Evolutionary conservation across 495 filamentous ascomycete species (phyloP).

Genomic region (Corynascus novoguineensis): DNA sequence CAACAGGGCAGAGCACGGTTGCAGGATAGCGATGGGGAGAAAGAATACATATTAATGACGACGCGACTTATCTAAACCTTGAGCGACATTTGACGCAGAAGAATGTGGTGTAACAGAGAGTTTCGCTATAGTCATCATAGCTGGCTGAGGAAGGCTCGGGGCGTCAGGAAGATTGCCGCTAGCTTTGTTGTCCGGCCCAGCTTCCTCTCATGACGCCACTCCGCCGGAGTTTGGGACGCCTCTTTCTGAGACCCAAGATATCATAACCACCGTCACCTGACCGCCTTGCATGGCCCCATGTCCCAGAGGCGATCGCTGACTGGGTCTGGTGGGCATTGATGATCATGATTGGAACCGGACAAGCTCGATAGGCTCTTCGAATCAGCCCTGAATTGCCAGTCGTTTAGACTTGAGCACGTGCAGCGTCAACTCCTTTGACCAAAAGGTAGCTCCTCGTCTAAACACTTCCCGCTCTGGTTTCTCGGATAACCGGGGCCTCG

Average conservation of each 20-base stretch:
- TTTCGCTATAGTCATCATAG: neutral
- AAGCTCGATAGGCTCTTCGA: neutral
- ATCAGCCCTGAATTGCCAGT: neutral
- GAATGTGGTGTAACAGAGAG: constrained; percentile 6
- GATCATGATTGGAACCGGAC: constrained; percentile 4
- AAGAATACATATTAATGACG: neutral
- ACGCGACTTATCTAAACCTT: neutral
- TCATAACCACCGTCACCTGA: constrained; percentile 31
- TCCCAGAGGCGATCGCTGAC: constrained; percentile 15
- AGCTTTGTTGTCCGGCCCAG: neutral
- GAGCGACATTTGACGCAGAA: neutral
- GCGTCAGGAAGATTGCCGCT: neutral
- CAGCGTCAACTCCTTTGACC: neutral
- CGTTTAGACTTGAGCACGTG: neutral
- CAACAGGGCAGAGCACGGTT: neutral
- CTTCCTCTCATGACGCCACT: constrained; percentile 4
- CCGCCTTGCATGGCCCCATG: constrained; percentile 23
- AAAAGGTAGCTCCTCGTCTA: neutral
- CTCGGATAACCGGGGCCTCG: neutral
- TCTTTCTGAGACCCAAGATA: neutral
- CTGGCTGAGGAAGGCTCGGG: neutral
- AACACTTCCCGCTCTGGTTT: neutral
- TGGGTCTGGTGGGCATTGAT: constrained; percentile 14
- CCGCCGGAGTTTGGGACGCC: constrained; percentile 1
- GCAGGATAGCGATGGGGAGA: neutral